Evolutionary conservation across 148 eudicot species (phyloP), one percentile per base, ranked within the genome.

Genomic region (Rhododendron williamsianum): DNA sequence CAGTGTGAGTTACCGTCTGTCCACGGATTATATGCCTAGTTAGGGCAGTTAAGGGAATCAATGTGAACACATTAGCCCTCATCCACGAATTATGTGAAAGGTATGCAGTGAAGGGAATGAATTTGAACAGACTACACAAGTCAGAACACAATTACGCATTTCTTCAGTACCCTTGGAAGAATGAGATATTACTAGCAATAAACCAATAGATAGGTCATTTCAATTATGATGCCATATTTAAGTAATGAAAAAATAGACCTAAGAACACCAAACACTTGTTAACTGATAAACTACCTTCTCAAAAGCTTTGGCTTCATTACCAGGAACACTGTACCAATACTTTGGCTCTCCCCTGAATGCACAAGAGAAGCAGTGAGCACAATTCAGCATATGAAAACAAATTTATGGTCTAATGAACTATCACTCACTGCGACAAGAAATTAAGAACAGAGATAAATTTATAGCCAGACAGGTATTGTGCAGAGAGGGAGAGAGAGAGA

Each of bases 241-340:
- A 9, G 65, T 23, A 60, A 81, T 65, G 25, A 45, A 30, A 85
- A 11, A 25, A 4, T 3, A 86, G 69, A 71, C 60, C 30, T 85
- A 80, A 58, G 43, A 73, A 73, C 8, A 12, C n/a, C 81, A 67
- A 54, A 71, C 51, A 69, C 23, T 58, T 11, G 86, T 46, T 74
- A 58, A 86, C 52, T 30, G 72, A 84, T 30, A 48, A 58, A 60
- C 78, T 86, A 95, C 99, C 99, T 94, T 93, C 91, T 97, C 99
- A 82, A 97, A 97, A 51, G 98, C 96, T 83, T 90, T 80, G 85
- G 98, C 96, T 89, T 94, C 93, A 86, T 90, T 89, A 45, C 98
- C 98, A 86, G 99, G 99, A 84, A 97, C 98, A 87, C 99, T 97
- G 88, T 97, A 97, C 99, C 99, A 97, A 89, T 94, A 95, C 88